Evolutionary conservation across 2,329 filamentous ascomycete species (phyloP).

Genomic region (Dactylonectria macrodidyma): DNA sequence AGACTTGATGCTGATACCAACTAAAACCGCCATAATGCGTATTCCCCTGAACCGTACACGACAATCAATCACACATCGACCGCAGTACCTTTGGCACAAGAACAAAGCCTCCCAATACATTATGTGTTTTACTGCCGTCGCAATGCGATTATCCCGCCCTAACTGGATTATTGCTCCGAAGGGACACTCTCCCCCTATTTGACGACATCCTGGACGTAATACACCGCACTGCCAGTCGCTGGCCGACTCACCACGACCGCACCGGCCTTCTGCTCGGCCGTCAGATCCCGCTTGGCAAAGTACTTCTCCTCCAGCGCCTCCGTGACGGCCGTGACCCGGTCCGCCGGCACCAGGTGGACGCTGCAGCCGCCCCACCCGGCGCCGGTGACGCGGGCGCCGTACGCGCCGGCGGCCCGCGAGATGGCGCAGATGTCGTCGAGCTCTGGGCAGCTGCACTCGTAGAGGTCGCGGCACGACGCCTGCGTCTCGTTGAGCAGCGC

Average conservation of each 20-base stretch:
- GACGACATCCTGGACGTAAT: conserved; percentile 54
- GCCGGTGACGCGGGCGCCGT: conserved; percentile 89
- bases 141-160: not conserved
- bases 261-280: conserved; percentile 79
- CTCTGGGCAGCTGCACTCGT: conserved; percentile 93
- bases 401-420: conserved; percentile 82
- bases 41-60: not conserved
- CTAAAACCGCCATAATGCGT: not conserved
- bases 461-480: conserved; percentile 86
- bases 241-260: conserved; percentile 94
- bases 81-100: no score
- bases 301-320: conserved; percentile 86
- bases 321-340: conserved; percentile 85
- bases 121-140: not conserved
- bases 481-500: conserved; percentile 92
- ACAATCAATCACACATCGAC: not conserved
- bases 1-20: not conserved
- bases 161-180: not conserved
- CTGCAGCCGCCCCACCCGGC: conserved; percentile 98
- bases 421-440: conserved; percentile 91
- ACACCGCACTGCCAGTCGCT: conserved; percentile 78
- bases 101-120: not conserved
- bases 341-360: conserved; percentile 90
- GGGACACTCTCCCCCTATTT: conserved; percentile 29
- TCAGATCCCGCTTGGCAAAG: conserved; percentile 78